Evolutionary conservation across 2,329 filamentous ascomycete species (phyloP).

Genomic region (Cryphonectria naterciae): DNA sequence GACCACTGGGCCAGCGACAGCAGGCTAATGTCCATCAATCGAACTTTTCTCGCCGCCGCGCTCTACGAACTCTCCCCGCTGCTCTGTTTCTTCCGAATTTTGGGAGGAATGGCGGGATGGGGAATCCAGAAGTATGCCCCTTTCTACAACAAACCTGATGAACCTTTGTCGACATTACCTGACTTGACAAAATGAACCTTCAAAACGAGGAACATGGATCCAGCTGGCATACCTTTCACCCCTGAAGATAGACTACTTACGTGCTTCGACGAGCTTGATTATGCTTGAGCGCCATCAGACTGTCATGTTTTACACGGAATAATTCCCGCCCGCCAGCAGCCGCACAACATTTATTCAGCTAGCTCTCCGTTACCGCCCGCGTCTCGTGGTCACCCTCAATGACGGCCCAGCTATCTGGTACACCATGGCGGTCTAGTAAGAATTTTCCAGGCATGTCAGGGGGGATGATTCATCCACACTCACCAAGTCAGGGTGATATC

Average conservation of each 20-base stretch:
- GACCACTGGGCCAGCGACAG: too few species aligned
- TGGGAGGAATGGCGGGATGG: not conserved
- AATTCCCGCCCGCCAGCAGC: not conserved
- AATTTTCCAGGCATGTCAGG: not conserved
- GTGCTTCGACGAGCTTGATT: not conserved
- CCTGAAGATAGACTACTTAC: not conserved
- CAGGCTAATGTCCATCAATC: too few species aligned
- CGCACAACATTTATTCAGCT: not conserved
- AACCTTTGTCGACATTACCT: not conserved
- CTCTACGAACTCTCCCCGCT: too few species aligned
- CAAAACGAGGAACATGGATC: not conserved
- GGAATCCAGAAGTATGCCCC: not conserved
- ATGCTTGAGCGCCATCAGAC: not conserved
- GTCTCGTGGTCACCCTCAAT: not conserved
- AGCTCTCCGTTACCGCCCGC: not conserved
- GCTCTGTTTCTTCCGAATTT: not conserved
- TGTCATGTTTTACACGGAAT: not conserved
- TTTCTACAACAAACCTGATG: not conserved
- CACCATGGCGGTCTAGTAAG: not conserved
- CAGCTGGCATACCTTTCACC: not conserved
- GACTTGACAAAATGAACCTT: not conserved
- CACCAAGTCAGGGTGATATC: not conserved
- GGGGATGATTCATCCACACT: not conserved
- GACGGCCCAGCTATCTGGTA: not conserved
- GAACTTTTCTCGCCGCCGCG: too few species aligned